phyloP scores from a whole-genome alignment of 495 filamentous ascomycete species.

The Aspergillus olivimuriae region DNA sequence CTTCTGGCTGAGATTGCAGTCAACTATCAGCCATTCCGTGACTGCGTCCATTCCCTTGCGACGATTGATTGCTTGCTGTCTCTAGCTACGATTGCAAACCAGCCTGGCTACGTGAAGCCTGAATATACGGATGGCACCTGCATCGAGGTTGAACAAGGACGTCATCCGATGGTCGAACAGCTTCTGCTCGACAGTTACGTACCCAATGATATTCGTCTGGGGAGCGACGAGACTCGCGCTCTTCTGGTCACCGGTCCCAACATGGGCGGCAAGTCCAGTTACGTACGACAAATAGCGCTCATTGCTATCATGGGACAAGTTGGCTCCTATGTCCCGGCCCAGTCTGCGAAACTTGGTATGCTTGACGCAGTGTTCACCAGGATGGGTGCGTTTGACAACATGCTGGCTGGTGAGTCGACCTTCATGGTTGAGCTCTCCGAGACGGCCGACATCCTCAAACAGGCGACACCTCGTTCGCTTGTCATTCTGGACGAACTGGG shows the following conservation, averaged over 20 bases:
- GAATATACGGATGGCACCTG: conserved; percentile 63
- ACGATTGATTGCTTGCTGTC: conserved; percentile 87
- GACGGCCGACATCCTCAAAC: conserved; percentile 82
- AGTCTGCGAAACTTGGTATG: conserved; percentile 66
- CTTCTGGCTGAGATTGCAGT: conserved; percentile 67
- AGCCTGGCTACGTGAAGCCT: conserved; percentile 89
- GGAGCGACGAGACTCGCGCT: conserved; percentile 56
- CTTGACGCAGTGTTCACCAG: conserved; percentile 90
- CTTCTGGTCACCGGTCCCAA: conserved; percentile 94
- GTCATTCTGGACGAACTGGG: conserved; percentile 96
- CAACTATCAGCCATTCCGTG: conserved; percentile 83
- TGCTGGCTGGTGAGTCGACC: conserved; percentile 89
- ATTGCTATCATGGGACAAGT: conserved; percentile 93
- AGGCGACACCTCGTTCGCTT: conserved; percentile 71
- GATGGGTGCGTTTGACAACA: conserved; percentile 96
- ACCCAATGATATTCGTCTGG: conserved; percentile 76
- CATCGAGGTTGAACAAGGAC: conserved; percentile 67
- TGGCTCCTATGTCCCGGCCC: conserved; percentile 87
- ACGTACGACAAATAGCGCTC: conserved; percentile 86
- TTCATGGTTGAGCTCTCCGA: conserved; percentile 98
- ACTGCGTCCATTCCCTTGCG: conserved; percentile 79
- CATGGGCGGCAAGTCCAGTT: conserved; percentile 97
- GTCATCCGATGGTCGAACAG: conserved; percentile 96
- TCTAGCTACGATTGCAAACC: conserved; percentile 70
- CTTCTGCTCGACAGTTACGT: conserved; percentile 84